Evolutionary conservation across 2,329 filamentous ascomycete genomes (phyloP).

Genomic region (Colletotrichum liriopes): DNA sequence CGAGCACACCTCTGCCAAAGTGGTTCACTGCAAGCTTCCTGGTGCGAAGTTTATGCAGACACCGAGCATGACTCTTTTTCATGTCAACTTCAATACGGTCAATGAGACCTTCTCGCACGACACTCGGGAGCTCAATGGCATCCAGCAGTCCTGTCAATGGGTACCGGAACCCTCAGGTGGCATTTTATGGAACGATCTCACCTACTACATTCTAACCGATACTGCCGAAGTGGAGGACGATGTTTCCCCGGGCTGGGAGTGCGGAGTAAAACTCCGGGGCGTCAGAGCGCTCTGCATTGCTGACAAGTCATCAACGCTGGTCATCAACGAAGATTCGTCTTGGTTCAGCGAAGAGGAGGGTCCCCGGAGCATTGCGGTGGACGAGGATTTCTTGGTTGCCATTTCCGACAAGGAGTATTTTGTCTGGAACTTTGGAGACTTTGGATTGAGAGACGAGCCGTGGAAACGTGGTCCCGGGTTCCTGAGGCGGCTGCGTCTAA

Average conservation of each 20-base stretch:
- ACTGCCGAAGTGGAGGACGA: slow-evolving; percentile 42
- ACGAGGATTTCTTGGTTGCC: slow-evolving; percentile 25
- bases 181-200: slow-evolving; percentile 46
- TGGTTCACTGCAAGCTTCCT: neutral
- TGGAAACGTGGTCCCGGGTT: neutral
- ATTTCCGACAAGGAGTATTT: neutral
- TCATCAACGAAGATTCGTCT: neutral
- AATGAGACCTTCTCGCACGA: slow-evolving; percentile 16
- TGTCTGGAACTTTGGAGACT: slow-evolving; percentile 14
- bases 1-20: too few relatives aligned
- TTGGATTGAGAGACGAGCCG: neutral
- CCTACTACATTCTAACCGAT: slow-evolving; percentile 48
- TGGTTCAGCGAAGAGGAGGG: neutral
- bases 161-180: neutral
- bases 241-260: neutral
- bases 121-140: neutral
- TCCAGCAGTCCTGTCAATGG: neutral
- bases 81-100: slow-evolving; percentile 19
- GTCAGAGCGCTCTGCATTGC: neutral
- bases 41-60: neutral
- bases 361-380: neutral
- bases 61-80: neutral
- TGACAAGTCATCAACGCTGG: neutral
- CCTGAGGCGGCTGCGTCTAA: neutral
- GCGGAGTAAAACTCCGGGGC: neutral